phyloP scores from a whole-genome alignment of 1,139 yeast species.

The Yamadazyma membranifaciens region DNA sequence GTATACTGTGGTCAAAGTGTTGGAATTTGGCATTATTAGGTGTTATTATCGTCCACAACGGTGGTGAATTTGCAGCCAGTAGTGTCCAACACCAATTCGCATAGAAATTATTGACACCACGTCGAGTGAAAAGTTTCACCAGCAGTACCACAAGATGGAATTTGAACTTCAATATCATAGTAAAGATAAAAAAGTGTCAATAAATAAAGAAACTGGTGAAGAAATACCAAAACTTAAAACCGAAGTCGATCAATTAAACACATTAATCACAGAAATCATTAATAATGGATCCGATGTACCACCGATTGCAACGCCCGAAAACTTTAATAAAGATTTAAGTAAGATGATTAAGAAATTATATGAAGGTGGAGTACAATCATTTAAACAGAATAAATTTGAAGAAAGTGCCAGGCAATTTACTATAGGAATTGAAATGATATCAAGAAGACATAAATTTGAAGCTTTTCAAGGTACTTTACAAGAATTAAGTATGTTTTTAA shows the following conservation, averaged over 20 bases:
- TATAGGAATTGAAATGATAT: constrained; percentile 79
- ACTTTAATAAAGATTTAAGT: constrained; percentile 56
- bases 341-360: constrained; percentile 71
- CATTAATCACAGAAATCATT: constrained; percentile 58
- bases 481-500: constrained; percentile 69
- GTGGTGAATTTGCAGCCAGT: not conserved
- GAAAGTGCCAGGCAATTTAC: constrained; percentile 76
- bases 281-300: constrained; percentile 65
- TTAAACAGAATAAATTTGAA: constrained; percentile 57
- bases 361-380: constrained; percentile 65
- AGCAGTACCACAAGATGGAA: constrained; percentile 5
- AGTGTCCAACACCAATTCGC: not conserved
- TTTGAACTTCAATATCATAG: constrained; percentile 22
- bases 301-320: constrained; percentile 57
- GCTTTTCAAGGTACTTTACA: constrained; percentile 76
- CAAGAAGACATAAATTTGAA: constrained; percentile 83
- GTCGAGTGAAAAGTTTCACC: not conserved
- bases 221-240: constrained; percentile 31
- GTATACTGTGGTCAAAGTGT: too few species aligned
- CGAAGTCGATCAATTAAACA: constrained; percentile 64
- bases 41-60: too few species aligned
- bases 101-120: not conserved
- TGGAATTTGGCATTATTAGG: too few species aligned
- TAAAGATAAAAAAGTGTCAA: constrained; percentile 25
- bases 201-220: constrained; percentile 14